Evolutionary conservation across 2,329 filamentous ascomycete genomes (phyloP), one percentile per base, ranked within the genome.

Genomic region (Apiospora hydei): DNA sequence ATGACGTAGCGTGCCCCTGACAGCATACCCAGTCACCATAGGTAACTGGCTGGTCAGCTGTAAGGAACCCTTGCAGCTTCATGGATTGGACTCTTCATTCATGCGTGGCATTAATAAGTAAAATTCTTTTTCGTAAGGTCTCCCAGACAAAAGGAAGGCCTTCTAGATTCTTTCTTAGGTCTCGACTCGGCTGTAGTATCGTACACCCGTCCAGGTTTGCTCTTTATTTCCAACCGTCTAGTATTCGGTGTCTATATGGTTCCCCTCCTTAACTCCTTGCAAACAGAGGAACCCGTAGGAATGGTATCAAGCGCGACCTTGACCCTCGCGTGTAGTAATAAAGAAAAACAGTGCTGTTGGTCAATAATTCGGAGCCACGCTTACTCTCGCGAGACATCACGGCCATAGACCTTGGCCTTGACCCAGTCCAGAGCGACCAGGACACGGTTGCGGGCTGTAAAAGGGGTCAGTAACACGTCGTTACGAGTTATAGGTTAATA

Each of bases 341-440:
- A 69, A 69, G 68, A 57, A 69, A 69, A 69, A 51, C 66, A 26
- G 43, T 47, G 66, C 24, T 68, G 34, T 64, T 11, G 57, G 21
- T 41, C 34, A 38, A 34, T 64, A 18, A 24, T 41, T 18, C 38
- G 18, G 66, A 18, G 66, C 30, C 66, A 46, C 43, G 47, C 47
- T 69, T 91, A 95, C 85, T 96, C 94, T 79, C 94, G 89, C 64
- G 94, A 96, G 69, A 98, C 94, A 80, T 99, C 96, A 82, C 96
- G 95, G 74, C 96, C 96, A 81, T 99, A 99, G 73, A 96, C 86
- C 87, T 97, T 97, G 77, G 95, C 95, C 89, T 99, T 99, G 83
- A 96, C 83, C 96, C 96, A 99, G 85, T 99, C 96, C 79, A 98
- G 88, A 76, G 94, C 86, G 78, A 99, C 96, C 69, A 99, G 89